Evolutionary conservation across 2,329 filamentous ascomycete species (phyloP).

Genomic region (Scytalidium sp.): DNA sequence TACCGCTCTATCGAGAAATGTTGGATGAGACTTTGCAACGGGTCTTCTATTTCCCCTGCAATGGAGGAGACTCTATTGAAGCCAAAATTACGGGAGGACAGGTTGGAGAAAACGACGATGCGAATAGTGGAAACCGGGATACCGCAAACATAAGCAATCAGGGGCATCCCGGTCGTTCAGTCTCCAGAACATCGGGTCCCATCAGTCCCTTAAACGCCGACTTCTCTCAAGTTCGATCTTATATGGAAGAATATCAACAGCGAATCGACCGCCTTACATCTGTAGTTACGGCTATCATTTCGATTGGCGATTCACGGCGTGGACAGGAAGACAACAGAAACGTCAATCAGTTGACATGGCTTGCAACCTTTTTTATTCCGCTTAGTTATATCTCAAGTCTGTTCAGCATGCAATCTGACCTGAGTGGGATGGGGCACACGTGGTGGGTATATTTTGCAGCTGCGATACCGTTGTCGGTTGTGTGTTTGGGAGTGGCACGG

Average conservation of each 20-base stretch:
- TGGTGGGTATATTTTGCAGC: conserved; percentile 20
- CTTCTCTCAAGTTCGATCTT: conserved; percentile 19
- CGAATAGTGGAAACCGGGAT: no score
- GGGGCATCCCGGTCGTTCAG: no score
- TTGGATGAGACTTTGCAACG: conserved; percentile 17
- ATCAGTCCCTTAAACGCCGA: conserved; percentile 19
- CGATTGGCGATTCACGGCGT: conserved; percentile 26
- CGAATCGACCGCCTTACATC: conserved; percentile 29
- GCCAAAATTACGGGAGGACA: no score
- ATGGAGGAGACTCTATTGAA: neutral
- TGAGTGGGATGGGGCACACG: conserved; percentile 11
- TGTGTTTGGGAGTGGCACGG: conserved; percentile 1
- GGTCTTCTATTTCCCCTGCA: neutral
- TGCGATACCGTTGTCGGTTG: conserved; percentile 19
- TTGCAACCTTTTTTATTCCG: conserved; percentile 32
- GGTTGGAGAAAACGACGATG: no score
- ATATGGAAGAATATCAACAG: conserved; percentile 29
- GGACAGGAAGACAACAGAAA: conserved; percentile 28
- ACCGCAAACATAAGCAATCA: no score
- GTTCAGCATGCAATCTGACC: conserved; percentile 28
- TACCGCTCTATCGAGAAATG: conserved; percentile 34
- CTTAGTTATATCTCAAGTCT: conserved; percentile 27
- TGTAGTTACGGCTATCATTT: conserved; percentile 29
- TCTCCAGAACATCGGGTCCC: neutral
- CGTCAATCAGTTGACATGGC: conserved; percentile 28